A percentile compares a stretch with the other conserved stretches of the same genome.
Evolutionary conservation across 176 grass and related monocot genomes (phyloP).

Genomic region (Lolium multiflorum): DNA sequence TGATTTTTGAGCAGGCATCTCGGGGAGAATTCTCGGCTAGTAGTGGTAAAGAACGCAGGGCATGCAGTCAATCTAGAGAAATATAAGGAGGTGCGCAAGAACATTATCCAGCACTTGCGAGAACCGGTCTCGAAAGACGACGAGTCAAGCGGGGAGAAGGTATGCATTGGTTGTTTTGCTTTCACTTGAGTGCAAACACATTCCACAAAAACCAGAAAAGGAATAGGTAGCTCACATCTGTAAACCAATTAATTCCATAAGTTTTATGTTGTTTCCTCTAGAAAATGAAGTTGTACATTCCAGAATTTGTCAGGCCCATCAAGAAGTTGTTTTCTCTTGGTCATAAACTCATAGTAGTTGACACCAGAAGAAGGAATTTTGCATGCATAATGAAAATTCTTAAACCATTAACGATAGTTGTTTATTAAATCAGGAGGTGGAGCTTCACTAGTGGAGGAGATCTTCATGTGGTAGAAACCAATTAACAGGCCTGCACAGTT

Average conservation of each 20-base stretch:
- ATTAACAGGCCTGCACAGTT: neutral
- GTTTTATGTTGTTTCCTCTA: neutral
- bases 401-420: neutral
- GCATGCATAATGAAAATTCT: too few relatives aligned
- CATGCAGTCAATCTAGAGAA: constrained; percentile 94
- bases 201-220: neutral
- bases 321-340: neutral
- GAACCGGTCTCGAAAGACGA: neutral
- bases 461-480: neutral
- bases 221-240: neutral
- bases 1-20: constrained; percentile 58
- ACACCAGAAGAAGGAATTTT: neutral
- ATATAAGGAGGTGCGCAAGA: constrained; percentile 61
- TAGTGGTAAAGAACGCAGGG: constrained; percentile 73
- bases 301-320: neutral
- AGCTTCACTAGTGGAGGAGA: neutral
- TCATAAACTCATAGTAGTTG: neutral
- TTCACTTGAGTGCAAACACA: neutral
- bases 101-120: constrained; percentile 52
- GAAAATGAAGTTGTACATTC: neutral
- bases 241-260: neutral
- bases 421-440: constrained; percentile 23
- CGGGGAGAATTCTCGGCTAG: constrained; percentile 63
- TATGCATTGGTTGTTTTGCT: constrained; percentile 12
- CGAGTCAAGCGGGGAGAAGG: neutral